A percentile compares a stretch with the other conserved stretches of the same genome.
phyloP scores from a whole-genome alignment of 371 early-diverging fungal genomes.

The Haplosporangium sp. region DNA sequence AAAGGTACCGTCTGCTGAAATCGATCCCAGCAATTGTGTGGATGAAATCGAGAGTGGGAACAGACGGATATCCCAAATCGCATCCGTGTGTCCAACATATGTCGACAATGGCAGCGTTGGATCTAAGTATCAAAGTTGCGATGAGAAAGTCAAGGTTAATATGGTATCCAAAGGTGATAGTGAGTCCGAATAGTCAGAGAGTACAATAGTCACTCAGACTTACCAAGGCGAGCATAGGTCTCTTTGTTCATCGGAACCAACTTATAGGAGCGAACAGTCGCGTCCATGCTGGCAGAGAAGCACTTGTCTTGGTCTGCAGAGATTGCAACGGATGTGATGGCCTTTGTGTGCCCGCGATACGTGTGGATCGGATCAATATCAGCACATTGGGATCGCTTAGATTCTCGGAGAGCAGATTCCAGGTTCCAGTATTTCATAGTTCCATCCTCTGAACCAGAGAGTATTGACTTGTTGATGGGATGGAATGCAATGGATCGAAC shows the following conservation, averaged over 20 bases:
- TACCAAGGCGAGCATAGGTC: slow-evolving; percentile 67
- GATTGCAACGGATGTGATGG: slow-evolving; percentile 77
- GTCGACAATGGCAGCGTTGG: slow-evolving; percentile 66
- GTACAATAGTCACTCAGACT: slow-evolving; percentile 23
- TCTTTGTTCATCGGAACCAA: slow-evolving; percentile 71
- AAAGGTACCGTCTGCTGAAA: slow-evolving; percentile 84
- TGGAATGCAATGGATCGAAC: slow-evolving; percentile 81
- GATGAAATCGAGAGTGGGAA: slow-evolving; percentile 62
- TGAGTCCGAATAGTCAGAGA: neutral
- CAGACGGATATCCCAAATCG: slow-evolving; percentile 86
- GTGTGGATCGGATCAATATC: slow-evolving; percentile 82
- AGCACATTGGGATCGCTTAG: slow-evolving; percentile 3
- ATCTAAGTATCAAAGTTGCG: slow-evolving; percentile 62
- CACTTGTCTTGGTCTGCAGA: slow-evolving; percentile 67
- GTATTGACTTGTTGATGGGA: slow-evolving; percentile 66
- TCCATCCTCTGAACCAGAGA: slow-evolving; percentile 87
- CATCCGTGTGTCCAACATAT: slow-evolving; percentile 85
- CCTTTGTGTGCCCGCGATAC: slow-evolving; percentile 83
- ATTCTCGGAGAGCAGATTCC: slow-evolving; percentile 48
- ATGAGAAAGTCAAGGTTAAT: neutral
- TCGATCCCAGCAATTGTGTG: slow-evolving; percentile 73
- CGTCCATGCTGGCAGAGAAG: slow-evolving; percentile 82
- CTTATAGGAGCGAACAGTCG: slow-evolving; percentile 80
- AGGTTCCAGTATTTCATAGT: slow-evolving; percentile 86
- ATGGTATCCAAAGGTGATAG: no score